A percentile compares a stretch with the other conserved stretches of the same genome.
phyloP scores from a whole-genome alignment of 176 grass and related monocot species.

The Neostapfia colusana region DNA sequence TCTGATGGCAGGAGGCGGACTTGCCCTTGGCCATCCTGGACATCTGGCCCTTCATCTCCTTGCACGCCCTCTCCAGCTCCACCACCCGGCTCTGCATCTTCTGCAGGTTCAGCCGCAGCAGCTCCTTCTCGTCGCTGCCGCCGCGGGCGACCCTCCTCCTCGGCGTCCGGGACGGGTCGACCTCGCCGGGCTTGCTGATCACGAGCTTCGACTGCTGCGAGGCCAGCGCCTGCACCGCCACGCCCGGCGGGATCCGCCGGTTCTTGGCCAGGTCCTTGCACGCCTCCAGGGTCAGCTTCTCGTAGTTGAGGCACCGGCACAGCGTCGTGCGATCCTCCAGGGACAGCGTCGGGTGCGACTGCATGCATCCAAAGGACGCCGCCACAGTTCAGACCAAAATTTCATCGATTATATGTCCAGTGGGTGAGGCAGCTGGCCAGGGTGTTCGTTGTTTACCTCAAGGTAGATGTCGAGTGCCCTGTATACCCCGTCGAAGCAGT shows the following conservation, averaged over 20 bases:
- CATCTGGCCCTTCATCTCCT: constrained; percentile 72
- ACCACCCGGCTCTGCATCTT: constrained; percentile 79
- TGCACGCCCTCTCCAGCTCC: constrained; percentile 81
- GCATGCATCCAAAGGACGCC: not conserved
- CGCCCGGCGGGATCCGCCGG: constrained; percentile 62
- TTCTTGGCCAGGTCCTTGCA: constrained; percentile 96
- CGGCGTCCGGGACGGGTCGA: constrained; percentile 40
- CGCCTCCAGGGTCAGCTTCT: constrained; percentile 81
- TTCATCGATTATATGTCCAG: too few relatives aligned
- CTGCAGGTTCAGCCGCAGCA: constrained; percentile 60
- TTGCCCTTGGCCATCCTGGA: constrained; percentile 64
- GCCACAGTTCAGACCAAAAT: not conserved
- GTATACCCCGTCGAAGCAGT: constrained; percentile 90
- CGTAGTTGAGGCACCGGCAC: constrained; percentile 90
- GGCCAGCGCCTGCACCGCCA: constrained; percentile 77
- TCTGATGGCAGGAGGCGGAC: constrained; percentile 46
- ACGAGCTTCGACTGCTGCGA: constrained; percentile 65
- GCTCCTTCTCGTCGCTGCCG: constrained; percentile 60
- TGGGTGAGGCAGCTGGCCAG: too few relatives aligned
- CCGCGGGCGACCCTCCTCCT: constrained; percentile 8
- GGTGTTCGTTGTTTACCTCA: constrained; percentile 51
- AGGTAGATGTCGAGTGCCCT: constrained; percentile 94
- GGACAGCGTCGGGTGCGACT: constrained; percentile 62
- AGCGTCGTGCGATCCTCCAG: constrained; percentile 61
- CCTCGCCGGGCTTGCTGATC: constrained; percentile 15